phyloP scores from a whole-genome alignment of 768 basidiomycete genomes.

The Podaxis mareebaensis region DNA sequence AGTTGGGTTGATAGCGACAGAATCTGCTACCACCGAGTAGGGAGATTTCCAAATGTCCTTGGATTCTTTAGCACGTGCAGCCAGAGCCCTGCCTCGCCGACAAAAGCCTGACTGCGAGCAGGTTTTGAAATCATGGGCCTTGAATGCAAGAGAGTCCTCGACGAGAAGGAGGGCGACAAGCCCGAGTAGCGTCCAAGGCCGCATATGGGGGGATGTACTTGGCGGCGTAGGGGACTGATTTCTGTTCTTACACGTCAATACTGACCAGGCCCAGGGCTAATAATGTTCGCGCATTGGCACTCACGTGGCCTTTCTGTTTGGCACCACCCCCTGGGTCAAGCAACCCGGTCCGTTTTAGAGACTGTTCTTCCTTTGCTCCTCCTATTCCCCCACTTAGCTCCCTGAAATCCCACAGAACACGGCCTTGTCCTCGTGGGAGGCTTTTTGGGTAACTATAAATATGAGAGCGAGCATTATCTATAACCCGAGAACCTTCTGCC shows the following conservation, averaged over 20 bases:
- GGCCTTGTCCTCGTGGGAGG: slow-evolving; percentile 4
- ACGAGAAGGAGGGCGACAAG: slow-evolving; percentile 35
- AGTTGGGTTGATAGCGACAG: slow-evolving; percentile 51
- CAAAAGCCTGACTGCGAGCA: slow-evolving; percentile 96
- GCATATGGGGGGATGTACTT: slow-evolving; percentile 28
- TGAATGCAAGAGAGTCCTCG: slow-evolving; percentile 56
- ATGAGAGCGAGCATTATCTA: not conserved
- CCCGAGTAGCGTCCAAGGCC: slow-evolving; percentile 36
- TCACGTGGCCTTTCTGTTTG: slow-evolving; percentile 15
- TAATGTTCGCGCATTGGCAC: not conserved
- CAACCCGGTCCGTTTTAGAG: not conserved
- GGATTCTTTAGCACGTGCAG: slow-evolving; percentile 65
- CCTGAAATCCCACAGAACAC: slow-evolving; percentile 7
- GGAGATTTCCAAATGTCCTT: slow-evolving; percentile 76
- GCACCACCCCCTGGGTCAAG: not conserved
- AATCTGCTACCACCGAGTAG: slow-evolving; percentile 69
- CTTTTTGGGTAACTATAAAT: slow-evolving; percentile 1
- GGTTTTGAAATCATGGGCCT: slow-evolving; percentile 88
- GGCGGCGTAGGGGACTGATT: not conserved
- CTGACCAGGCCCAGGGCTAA: not conserved
- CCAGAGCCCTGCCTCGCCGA: slow-evolving; percentile 79
- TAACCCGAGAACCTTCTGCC: not conserved
- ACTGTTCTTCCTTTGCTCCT: not conserved
- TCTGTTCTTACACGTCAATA: slow-evolving; percentile 14
- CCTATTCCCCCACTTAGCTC: not conserved